Conservation (phyloP, 208 protist genomes). For the Leishmania mexicana region DNA sequence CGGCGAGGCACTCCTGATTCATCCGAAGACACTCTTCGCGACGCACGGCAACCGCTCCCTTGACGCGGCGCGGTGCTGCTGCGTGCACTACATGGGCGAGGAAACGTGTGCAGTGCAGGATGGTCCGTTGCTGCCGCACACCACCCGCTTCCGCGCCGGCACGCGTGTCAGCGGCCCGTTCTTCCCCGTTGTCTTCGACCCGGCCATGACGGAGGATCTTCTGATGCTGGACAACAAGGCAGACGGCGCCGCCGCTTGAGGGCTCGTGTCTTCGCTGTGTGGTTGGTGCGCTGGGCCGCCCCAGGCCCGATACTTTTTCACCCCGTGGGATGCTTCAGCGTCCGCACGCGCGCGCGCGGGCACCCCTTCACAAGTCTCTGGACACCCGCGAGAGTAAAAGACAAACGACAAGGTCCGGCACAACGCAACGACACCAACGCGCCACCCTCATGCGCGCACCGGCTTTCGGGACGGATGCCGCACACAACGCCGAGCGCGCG, state of each 20-base stretch:
- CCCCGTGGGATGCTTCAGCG: neutral
- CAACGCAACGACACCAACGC: neutral
- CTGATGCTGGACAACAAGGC: conserved; percentile 37
- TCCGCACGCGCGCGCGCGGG: too few species aligned
- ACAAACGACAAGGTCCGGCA: neutral
- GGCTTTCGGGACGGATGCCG: too few species aligned
- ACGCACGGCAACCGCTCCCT: conserved; percentile 82
- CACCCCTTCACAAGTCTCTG: neutral
- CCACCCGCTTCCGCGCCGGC: conserved; percentile 68
- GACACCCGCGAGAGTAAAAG: neutral
- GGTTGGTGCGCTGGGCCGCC: neutral
- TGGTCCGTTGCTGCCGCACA: conserved; percentile 77
- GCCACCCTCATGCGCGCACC: too few species aligned
- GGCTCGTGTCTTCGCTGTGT: neutral
- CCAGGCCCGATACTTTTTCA: neutral
- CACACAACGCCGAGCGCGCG: too few species aligned
- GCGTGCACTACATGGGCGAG: conserved; percentile 82
- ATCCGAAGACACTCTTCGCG: conserved; percentile 78
- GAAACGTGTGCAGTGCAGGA: conserved; percentile 52
- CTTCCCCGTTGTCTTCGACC: conserved; percentile 86
- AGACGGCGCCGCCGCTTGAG: neutral
- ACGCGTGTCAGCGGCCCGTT: conserved; percentile 62
- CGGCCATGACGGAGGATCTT: conserved; percentile 74
- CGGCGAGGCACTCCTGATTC: conserved; percentile 81
- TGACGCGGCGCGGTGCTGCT: conserved; percentile 52